Percentiles rank a stretch among this genome's conserved stretches.
Evolutionary conservation across 108 stramenopile genomes (phyloP).

Genomic region (Tribonema minus): DNA sequence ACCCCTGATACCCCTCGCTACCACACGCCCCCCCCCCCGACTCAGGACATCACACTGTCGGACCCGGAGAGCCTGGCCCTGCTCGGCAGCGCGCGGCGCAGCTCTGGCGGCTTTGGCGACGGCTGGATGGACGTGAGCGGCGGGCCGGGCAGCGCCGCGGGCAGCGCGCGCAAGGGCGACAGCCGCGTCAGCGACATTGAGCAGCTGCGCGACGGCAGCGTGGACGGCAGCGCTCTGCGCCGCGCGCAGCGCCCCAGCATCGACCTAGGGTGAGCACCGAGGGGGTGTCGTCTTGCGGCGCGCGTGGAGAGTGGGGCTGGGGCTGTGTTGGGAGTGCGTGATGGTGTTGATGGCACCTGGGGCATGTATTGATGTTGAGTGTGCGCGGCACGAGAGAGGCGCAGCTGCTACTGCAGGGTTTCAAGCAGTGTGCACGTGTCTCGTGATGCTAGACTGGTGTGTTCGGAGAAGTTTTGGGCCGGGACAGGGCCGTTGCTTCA

Average conservation of each 20-base stretch:
- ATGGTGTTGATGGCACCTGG: background rate
- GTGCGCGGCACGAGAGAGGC: no score
- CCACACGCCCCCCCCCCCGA: no score
- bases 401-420: no score
- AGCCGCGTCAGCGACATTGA: constrained; percentile 41
- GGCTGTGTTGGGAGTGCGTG: background rate
- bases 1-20: no score
- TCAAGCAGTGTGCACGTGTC: no score
- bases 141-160: no score
- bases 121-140: background rate
- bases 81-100: background rate
- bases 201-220: background rate
- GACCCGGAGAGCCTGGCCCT: background rate
- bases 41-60: no score
- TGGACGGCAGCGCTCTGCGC: background rate
- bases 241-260: background rate
- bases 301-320: background rate
- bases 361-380: background rate
- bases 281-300: no score
- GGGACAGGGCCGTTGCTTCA: no score
- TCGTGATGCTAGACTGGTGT: no score
- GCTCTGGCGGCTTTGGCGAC: background rate
- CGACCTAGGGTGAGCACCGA: background rate
- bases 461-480: no score
- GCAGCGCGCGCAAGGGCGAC: no score